Conservation (phyloP, 768 basidiomycete species). For the Tulasnella calospora region DNA sequence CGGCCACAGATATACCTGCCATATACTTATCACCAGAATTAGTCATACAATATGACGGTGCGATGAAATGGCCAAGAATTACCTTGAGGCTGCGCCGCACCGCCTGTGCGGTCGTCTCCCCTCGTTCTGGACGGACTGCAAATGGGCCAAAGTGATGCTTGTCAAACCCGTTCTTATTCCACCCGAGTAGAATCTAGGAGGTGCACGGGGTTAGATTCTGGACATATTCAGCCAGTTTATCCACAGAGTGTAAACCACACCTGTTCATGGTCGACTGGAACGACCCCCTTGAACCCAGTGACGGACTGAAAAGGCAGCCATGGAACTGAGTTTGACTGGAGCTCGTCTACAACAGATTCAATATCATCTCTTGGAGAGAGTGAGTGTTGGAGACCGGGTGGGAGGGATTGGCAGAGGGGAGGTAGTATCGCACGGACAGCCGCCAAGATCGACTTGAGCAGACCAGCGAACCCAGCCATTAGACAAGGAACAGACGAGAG, state of each 20-base stretch:
- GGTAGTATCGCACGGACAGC: not conserved
- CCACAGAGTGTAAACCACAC: not conserved
- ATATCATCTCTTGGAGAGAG: not conserved
- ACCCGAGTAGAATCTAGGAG: constrained; percentile 15
- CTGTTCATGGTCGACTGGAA: not conserved
- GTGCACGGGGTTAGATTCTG: too few relatives aligned
- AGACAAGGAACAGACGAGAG: not conserved
- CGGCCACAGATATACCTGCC: constrained; percentile 3
- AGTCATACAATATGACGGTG: not conserved
- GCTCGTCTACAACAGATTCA: not conserved
- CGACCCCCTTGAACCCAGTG: not conserved
- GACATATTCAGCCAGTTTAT: not conserved
- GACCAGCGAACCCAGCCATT: constrained; percentile 4
- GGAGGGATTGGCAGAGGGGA: not conserved
- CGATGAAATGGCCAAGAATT: not conserved
- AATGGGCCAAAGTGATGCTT: constrained; percentile 17
- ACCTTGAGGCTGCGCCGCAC: constrained; percentile 4
- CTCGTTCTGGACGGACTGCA: not conserved
- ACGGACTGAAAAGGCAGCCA: constrained; percentile 4
- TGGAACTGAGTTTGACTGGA: not conserved
- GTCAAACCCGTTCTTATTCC: constrained; percentile 14
- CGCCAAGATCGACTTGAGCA: constrained; percentile 1
- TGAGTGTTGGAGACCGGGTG: not conserved
- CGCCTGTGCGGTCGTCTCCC: constrained; percentile 13
- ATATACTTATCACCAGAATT: not conserved